These are phyloP conservation scores for Ustilago sp. DNA, from an alignment of 1,284 basidiomycete species.

Conservation along the genomic window DNA sequence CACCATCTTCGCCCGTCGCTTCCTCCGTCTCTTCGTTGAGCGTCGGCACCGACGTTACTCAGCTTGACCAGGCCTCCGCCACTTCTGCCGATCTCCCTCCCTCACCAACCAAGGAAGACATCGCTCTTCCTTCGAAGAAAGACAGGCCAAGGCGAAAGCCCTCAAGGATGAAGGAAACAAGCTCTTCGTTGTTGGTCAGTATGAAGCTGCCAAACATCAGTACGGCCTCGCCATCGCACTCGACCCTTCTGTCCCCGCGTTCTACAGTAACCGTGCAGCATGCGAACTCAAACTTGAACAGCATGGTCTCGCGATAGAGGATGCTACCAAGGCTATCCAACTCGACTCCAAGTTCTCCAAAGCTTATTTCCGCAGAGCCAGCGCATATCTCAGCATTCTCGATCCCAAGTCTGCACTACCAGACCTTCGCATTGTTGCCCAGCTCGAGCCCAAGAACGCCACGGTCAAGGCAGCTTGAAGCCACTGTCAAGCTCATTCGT, in stretches of 20 bases:
- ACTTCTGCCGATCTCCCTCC: conserved; percentile 61
- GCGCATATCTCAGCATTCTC: conserved; percentile 89
- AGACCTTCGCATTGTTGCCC: conserved; percentile 73
- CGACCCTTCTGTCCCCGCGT: conserved; percentile 55
- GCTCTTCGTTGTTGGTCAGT: conserved; percentile 60
- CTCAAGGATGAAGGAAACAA: conserved; percentile 65
- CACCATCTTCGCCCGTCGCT: conserved; percentile 33
- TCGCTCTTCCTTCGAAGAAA: conserved; percentile 52
- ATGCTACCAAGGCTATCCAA: conserved; percentile 79
- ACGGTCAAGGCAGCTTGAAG: conserved; percentile 83
- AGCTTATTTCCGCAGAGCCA: conserved; percentile 90
- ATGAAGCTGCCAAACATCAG: conserved; percentile 59
- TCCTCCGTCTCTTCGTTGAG: conserved; percentile 35
- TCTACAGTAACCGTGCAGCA: conserved; percentile 66
- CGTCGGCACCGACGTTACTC: conserved; percentile 31
- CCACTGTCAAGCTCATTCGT: conserved; percentile 89
- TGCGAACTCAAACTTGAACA: conserved; percentile 69
- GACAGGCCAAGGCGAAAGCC: conserved; percentile 42
- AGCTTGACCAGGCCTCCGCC: conserved; percentile 51
- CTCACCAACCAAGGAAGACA: conserved; percentile 44
- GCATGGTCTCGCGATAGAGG: conserved; percentile 67
- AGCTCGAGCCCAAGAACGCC: conserved; percentile 89
- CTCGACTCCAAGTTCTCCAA: conserved; percentile 92
- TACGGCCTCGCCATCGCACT: conserved; percentile 64
- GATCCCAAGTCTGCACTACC: conserved; percentile 65